These are phyloP conservation scores for Xylaria bambusicola DNA, from an alignment of 495 filamentous ascomycete species.

Conservation along the genomic window DNA sequence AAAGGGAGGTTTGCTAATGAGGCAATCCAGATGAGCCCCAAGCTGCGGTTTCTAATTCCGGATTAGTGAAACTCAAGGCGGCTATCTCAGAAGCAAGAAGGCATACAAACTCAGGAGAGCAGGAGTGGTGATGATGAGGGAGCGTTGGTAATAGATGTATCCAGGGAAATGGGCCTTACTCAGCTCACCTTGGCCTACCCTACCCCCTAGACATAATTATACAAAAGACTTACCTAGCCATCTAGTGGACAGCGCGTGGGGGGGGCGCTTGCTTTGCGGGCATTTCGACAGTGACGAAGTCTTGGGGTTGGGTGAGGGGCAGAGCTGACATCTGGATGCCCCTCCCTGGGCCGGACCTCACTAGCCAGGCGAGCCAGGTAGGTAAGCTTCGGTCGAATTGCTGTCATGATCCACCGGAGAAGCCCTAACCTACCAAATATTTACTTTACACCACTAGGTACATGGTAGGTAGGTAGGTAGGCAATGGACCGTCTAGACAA, in stretches of 20 bases:
- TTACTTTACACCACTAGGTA: too few relatives aligned
- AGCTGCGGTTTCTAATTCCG: neutral
- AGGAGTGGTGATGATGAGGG: neutral
- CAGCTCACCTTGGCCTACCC: constrained; percentile 3
- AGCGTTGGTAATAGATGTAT: constrained; percentile 2
- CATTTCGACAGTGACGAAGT: constrained; percentile 6
- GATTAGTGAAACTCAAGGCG: neutral
- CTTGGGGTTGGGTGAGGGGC: constrained; percentile 10
- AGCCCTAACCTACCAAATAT: too few relatives aligned
- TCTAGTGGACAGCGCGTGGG: neutral
- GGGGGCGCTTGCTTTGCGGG: neutral
- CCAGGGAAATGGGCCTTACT: constrained; percentile 17
- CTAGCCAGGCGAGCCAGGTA: too few relatives aligned
- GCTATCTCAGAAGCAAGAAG: neutral
- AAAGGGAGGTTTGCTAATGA: neutral
- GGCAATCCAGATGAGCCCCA: neutral
- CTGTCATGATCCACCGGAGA: constrained; percentile 11
- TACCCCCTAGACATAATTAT: neutral
- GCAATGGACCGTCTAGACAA: too few relatives aligned
- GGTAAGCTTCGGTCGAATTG: neutral
- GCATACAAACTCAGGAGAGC: neutral
- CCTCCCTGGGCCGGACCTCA: neutral
- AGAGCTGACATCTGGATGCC: neutral
- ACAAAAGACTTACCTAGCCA: neutral
- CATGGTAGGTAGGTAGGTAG: too few relatives aligned